Evolutionary conservation across 2,329 filamentous ascomycete genomes (phyloP), one percentile per base, ranked within the genome.

Genomic region (Geoglossum cookeanum): DNA sequence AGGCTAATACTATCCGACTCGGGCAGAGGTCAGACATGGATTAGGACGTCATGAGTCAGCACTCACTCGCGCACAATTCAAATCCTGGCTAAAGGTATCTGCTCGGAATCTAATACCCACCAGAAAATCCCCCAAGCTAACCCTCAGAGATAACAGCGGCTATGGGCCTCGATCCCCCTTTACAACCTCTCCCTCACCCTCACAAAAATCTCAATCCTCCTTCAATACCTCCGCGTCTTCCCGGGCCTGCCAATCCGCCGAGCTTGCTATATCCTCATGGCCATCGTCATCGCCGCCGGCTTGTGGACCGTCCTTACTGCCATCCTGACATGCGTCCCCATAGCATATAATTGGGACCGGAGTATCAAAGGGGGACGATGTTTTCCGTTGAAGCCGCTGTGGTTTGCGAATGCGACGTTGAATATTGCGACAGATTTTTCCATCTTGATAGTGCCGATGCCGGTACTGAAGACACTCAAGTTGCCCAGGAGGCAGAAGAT

Each of bases 221-320:
- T 67, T 35, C 67, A 68, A 56, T 69, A 68, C 56, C 58, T 65
- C 4, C 65, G 66, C 39, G 65, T 69, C 55, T 69, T 69, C 47
- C 61, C 64, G 4, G 61, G 64, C 3, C 58, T 44, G 8, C 59
- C 58, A 5, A 65, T 65, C 53, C 65, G 65, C 35, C 58, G 60
- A 37, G 60, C 60, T 37, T 65, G 62, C 60, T 64, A 60, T 55
- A 58, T 58, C 7, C 58, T 67, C 44, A 62, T 68, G 44, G 61
- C 53, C 5, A 56, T 67, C 49, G 62, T 68, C 27, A 53, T 61
- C 4, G 58, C 58, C 15, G 67, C 64, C 59, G 65, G 62, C 2
- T 59, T 64, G 9, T 65, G 63, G 58, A 65, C 64, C 2, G 62
- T 68, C 29, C 58, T 66, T 56, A 62, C 62, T 27, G 62, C 64